A percentile compares a stretch with the other conserved stretches of the same genome.
Conservation (phyloP, 768 basidiomycete genomes). For the Tylopilus balloui region DNA sequence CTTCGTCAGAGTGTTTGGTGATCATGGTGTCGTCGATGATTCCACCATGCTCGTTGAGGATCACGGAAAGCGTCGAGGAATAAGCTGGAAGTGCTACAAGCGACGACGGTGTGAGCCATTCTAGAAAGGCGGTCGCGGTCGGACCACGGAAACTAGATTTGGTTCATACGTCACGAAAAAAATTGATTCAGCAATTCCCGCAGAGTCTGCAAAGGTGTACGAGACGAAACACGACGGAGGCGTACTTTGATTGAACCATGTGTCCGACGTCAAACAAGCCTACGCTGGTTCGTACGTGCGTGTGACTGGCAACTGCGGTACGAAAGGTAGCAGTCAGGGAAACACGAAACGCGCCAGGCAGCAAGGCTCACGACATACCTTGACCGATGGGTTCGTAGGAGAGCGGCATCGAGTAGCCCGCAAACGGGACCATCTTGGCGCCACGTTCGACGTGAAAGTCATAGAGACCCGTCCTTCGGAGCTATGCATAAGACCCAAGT, state of each 20-base stretch:
- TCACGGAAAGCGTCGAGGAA: slow-evolving; percentile 79
- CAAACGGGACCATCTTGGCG: slow-evolving; percentile 96
- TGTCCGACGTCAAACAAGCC: slow-evolving; percentile 97
- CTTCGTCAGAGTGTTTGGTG: slow-evolving; percentile 72
- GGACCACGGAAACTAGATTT: slow-evolving; percentile 70
- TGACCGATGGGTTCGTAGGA: slow-evolving; percentile 79
- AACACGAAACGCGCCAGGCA: slow-evolving; percentile 1
- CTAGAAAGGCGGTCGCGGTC: slow-evolving; percentile 74
- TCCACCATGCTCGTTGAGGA: slow-evolving; percentile 85
- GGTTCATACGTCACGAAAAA: not conserved
- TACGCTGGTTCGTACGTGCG: slow-evolving; percentile 74
- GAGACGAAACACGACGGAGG: not conserved
- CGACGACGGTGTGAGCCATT: slow-evolving; percentile 87
- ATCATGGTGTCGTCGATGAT: slow-evolving; percentile 96
- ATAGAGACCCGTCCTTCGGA: slow-evolving; percentile 71
- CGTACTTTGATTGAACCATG: slow-evolving; percentile 92
- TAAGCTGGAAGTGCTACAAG: slow-evolving; percentile 63
- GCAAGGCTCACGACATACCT: slow-evolving; percentile 40
- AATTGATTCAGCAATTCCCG: not conserved
- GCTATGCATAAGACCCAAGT: slow-evolving; percentile 26
- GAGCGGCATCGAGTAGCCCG: slow-evolving; percentile 93
- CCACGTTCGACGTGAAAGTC: slow-evolving; percentile 81
- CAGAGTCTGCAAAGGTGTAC: not conserved
- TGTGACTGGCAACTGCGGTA: slow-evolving; percentile 76
- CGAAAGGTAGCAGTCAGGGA: slow-evolving; percentile 9